These are phyloP conservation scores for Ehretia macrophylla DNA, from an alignment of 257 asterid species.

Conservation along the genomic window DNA sequence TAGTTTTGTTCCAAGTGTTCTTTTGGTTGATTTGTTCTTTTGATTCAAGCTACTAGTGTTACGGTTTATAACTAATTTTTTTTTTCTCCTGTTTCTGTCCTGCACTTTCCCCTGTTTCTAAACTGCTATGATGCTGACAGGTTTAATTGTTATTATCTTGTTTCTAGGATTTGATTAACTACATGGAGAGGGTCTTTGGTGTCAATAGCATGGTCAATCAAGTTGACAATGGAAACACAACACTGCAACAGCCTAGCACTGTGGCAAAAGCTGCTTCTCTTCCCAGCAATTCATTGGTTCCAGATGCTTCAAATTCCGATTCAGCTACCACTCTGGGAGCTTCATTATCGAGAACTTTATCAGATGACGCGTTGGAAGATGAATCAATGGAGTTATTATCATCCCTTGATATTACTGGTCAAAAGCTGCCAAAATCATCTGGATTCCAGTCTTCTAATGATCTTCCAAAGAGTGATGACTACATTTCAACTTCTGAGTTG, in stretches of 20 bases:
- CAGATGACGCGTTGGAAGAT: slow-evolving; percentile 82
- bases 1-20: no score
- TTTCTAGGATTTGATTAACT: slow-evolving; percentile 80
- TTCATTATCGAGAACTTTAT: slow-evolving; percentile 57
- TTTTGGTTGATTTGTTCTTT: no score
- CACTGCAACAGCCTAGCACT: slow-evolving; percentile 38
- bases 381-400: slow-evolving; percentile 64
- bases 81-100: no score
- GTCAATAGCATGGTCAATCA: slow-evolving; percentile 51
- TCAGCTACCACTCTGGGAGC: slow-evolving; percentile 38
- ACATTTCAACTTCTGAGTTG: slow-evolving; percentile 48
- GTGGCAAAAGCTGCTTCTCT: slow-evolving; percentile 49
- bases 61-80: no score
- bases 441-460: slow-evolving; percentile 53
- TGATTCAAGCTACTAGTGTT: neutral
- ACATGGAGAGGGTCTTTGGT: slow-evolving; percentile 77
- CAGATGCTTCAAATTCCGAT: slow-evolving; percentile 53
- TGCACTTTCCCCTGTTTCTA: no score
- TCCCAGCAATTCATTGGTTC: slow-evolving; percentile 35
- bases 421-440: slow-evolving; percentile 45
- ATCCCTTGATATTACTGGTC: slow-evolving; percentile 50
- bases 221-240: slow-evolving; percentile 52
- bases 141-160: slow-evolving; percentile 24
- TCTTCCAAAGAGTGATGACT: slow-evolving; percentile 46
- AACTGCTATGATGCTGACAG: neutral